Evolutionary conservation across 1,284 basidiomycete species (phyloP), one percentile per base, ranked within the genome.

Genomic region (Pseudozyma flocculosa): DNA sequence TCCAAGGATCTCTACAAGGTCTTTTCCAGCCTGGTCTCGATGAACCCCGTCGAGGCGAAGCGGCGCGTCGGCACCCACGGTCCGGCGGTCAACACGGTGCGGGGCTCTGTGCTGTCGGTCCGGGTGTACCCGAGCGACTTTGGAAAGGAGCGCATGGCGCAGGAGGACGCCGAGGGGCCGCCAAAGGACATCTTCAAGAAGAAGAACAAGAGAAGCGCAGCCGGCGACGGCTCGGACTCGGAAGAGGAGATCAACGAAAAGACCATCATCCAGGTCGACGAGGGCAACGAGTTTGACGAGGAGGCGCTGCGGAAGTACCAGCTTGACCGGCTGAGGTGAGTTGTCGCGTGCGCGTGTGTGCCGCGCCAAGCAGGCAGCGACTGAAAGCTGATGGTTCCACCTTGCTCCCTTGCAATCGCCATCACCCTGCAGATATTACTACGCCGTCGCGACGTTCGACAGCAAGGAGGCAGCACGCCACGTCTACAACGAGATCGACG

Each of bases 381-480:
- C n/a, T n/a, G n/a, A n/a, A n/a, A n/a, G n/a, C n/a, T n/a, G n/a
- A n/a, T n/a, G n/a, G n/a, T n/a, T n/a, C n/a, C n/a, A n/a, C n/a
- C n/a, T n/a, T n/a, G n/a, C n/a, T n/a, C n/a, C n/a, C n/a, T n/a
- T n/a, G n/a, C n/a, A n/a, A n/a, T n/a, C n/a, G n/a, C n/a, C n/a
- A n/a, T n/a, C n/a, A n/a, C n/a, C n/a, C 54, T 38, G 26, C 72
- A 92, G 91, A 56, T 99, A 97, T 80, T 96, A 92, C 78, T 99
- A 98, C 79, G 95, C 95, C 8, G 85, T 99, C 42, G 87, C 92
- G 1, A 90, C 90, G 42, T 97, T 92, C 76, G 89, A 94, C 73
- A 85, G 86, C 9, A 81, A 85, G 5, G 83, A 86, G 30, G 84
- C 91, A 2, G 91, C 94, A 1, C 82, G 85, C 7, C 87, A 92